Evolutionary conservation across 2,329 filamentous ascomycete species (phyloP).

Genomic region (Hymenoscyphus occultus): DNA sequence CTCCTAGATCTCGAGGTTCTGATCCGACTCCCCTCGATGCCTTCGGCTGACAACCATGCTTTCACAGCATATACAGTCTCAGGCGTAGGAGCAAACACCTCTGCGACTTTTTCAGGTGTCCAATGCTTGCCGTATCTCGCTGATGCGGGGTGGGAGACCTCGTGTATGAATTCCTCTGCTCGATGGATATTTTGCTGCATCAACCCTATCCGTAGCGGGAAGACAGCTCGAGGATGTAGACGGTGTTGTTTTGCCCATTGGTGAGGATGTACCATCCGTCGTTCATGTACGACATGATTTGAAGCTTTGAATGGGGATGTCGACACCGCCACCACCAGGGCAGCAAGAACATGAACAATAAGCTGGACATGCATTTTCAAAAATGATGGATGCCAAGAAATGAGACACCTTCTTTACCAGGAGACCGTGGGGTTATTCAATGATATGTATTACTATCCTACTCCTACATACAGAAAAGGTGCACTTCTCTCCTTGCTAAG

Average conservation of each 20-base stretch:
- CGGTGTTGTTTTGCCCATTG: slow-evolving; percentile 26
- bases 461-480: background rate
- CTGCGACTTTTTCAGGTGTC: slow-evolving; percentile 42
- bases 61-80: slow-evolving; percentile 50
- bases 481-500: background rate
- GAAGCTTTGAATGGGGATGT: slow-evolving; percentile 26
- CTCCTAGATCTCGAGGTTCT: slow-evolving; percentile 40
- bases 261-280: slow-evolving; percentile 22
- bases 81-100: slow-evolving; percentile 42
- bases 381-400: slow-evolving; percentile 24
- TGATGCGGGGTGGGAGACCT: slow-evolving; percentile 45
- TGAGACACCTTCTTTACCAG: slow-evolving; percentile 25
- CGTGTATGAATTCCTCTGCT: slow-evolving; percentile 43
- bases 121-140: slow-evolving; percentile 48
- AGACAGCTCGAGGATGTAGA: slow-evolving; percentile 23
- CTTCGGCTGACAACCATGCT: slow-evolving; percentile 52
- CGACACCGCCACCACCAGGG: slow-evolving; percentile 31
- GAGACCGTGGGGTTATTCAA: background rate
- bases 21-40: slow-evolving; percentile 48
- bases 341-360: slow-evolving; percentile 27
- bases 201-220: slow-evolving; percentile 41
- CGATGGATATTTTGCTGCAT: slow-evolving; percentile 46
- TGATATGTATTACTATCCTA: slow-evolving; percentile 19
- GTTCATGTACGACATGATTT: slow-evolving; percentile 31
- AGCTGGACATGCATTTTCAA: slow-evolving; percentile 26